Conservation (phyloP, 768 basidiomycete genomes). For the Tricholoma terreum region DNA sequence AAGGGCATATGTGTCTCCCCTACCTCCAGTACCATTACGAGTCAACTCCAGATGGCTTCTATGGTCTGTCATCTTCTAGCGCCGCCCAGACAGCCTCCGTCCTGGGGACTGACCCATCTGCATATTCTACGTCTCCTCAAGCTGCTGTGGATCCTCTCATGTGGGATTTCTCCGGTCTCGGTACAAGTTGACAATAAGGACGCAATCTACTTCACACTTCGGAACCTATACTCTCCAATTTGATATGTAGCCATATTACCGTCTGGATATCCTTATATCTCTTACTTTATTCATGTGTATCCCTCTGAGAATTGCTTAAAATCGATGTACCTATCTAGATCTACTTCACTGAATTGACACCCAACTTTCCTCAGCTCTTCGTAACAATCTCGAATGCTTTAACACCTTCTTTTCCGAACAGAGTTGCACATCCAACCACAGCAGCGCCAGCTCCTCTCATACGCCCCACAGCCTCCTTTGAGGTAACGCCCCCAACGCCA, state of each 20-base stretch:
- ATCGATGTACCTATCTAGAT: neutral
- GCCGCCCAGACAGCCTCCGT: neutral
- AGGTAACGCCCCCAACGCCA: conserved; percentile 81
- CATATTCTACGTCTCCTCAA: neutral
- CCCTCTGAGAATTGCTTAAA: neutral
- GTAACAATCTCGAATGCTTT: conserved; percentile 47
- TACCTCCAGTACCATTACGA: neutral
- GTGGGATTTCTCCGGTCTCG: conserved; percentile 13
- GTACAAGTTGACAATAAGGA: too few species aligned
- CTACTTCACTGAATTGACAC: neutral
- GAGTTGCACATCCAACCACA: conserved; percentile 60
- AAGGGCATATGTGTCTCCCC: neutral
- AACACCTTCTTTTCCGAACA: conserved; percentile 53
- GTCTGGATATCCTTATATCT: conserved; percentile 12
- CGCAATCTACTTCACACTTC: too few species aligned
- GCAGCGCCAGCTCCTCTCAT: conserved; percentile 76
- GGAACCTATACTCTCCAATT: neutral
- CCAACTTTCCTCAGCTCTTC: neutral
- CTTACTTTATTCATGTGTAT: neutral
- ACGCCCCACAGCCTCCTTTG: conserved; percentile 52
- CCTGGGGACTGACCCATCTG: neutral
- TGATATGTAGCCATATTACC: conserved; percentile 10
- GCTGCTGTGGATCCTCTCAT: conserved; percentile 8
- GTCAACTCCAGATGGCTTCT: neutral
- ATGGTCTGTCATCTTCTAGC: neutral